Evolutionary conservation across 768 basidiomycete genomes (phyloP).

Genomic region (Phaffia australis): DNA sequence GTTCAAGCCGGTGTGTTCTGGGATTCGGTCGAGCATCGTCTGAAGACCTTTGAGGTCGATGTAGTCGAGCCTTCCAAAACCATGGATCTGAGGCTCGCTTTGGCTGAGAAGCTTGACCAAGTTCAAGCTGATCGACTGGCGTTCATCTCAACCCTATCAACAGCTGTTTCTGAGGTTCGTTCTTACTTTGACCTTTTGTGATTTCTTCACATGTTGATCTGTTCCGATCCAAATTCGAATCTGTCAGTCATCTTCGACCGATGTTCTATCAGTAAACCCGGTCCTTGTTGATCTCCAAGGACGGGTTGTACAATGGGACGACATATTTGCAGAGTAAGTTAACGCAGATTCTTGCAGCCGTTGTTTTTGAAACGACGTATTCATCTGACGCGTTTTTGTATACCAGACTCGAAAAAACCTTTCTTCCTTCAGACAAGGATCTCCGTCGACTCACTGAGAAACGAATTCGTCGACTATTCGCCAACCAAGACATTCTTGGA

Average conservation of each 20-base stretch:
- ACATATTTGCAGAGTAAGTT: not conserved
- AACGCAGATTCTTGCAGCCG: not conserved
- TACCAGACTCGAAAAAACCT: slow-evolving; percentile 42
- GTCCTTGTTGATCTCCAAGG: slow-evolving; percentile 81
- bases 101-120: slow-evolving; percentile 49
- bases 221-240: not conserved
- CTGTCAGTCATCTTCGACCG: slow-evolving; percentile 55
- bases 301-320: slow-evolving; percentile 89
- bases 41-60: slow-evolving; percentile 35
- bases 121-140: slow-evolving; percentile 60
- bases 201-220: not conserved
- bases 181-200: not conserved
- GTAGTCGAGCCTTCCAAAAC: slow-evolving; percentile 35
- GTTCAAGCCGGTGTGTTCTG: slow-evolving; percentile 51
- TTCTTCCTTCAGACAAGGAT: slow-evolving; percentile 47
- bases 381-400: slow-evolving; percentile 50
- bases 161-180: slow-evolving; percentile 57
- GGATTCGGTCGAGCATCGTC: slow-evolving; percentile 41
- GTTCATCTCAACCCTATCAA: slow-evolving; percentile 55
- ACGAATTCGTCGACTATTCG: slow-evolving; percentile 36
- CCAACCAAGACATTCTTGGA: slow-evolving; percentile 34
- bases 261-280: slow-evolving; percentile 76
- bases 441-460: slow-evolving; percentile 39
- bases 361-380: not conserved
- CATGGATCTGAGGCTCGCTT: slow-evolving; percentile 29